Conservation (phyloP, 352 stramenopile species). For the Thraustotheca clavata region DNA sequence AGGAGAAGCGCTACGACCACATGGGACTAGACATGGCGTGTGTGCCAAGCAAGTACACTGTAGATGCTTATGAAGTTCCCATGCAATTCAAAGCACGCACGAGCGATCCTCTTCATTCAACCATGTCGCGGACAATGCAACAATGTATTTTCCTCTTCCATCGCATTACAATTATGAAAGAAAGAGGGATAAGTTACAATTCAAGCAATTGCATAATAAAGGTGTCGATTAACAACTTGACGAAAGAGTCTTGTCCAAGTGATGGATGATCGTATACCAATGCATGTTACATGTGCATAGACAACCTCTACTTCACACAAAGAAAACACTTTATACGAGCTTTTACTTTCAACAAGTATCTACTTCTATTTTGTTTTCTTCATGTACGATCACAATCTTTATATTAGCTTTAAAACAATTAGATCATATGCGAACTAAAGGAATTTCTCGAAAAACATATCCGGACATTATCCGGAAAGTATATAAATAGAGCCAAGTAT, state of each 20-base stretch:
- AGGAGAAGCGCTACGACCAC: neutral
- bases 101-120: neutral
- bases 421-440: too few relatives aligned
- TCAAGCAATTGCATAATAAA: neutral
- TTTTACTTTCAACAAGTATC: too few relatives aligned
- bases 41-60: constrained; percentile 5
- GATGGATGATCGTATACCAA: too few relatives aligned
- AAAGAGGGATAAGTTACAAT: neutral
- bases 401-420: too few relatives aligned
- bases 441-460: neutral
- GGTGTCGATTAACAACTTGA: too few relatives aligned
- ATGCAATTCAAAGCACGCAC: neutral
- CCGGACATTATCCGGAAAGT: neutral
- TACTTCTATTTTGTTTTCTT: too few relatives aligned
- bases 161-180: neutral
- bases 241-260: too few relatives aligned
- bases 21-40: neutral
- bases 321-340: too few relatives aligned
- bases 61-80: neutral
- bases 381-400: too few relatives aligned
- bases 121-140: neutral
- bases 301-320: too few relatives aligned
- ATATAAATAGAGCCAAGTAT: too few relatives aligned
- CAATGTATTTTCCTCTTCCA: constrained; percentile 5
- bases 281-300: too few relatives aligned